Conservation (phyloP, 495 filamentous ascomycete genomes). For the Cercophora samala region DNA sequence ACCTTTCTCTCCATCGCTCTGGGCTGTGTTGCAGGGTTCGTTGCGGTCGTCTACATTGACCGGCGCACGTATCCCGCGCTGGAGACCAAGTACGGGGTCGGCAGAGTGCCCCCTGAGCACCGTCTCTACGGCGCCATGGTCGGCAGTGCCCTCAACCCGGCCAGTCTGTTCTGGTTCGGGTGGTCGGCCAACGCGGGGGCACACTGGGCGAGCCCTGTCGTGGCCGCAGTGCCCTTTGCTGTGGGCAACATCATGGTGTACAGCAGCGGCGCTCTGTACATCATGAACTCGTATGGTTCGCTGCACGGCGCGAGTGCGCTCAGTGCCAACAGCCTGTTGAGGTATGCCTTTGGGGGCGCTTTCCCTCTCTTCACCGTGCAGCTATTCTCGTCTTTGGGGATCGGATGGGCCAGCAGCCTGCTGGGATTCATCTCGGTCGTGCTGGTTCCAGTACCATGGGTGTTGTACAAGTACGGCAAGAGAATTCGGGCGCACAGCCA, state of each 20-base stretch:
- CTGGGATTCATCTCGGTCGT: constrained; percentile 55
- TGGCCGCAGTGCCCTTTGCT: constrained; percentile 59
- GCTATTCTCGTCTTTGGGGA: constrained; percentile 51
- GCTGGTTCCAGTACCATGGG: constrained; percentile 57
- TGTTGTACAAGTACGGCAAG: constrained; percentile 46
- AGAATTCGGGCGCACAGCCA: constrained; percentile 42
- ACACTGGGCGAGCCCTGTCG: constrained; percentile 43
- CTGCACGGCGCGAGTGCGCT: constrained; percentile 56
- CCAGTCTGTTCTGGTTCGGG: constrained; percentile 50
- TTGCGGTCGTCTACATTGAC: constrained; percentile 47
- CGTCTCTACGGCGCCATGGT: constrained; percentile 60
- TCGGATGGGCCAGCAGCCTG: constrained; percentile 57
- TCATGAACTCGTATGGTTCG: constrained; percentile 56
- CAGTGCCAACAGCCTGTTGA: constrained; percentile 60
- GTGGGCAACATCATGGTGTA: constrained; percentile 64
- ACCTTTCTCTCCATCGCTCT: constrained; percentile 14
- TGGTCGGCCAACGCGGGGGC: constrained; percentile 40
- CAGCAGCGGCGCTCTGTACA: constrained; percentile 43
- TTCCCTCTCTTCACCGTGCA: constrained; percentile 63
- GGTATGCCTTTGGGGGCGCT: constrained; percentile 57
- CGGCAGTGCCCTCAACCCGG: constrained; percentile 53
- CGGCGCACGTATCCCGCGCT: constrained; percentile 35
- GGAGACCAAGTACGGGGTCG: constrained; percentile 27
- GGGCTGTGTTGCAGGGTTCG: constrained; percentile 51
- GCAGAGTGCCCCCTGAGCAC: constrained; percentile 48